Conservation (phyloP, 441 rosid genomes). For the Erysimum pusillum region DNA sequence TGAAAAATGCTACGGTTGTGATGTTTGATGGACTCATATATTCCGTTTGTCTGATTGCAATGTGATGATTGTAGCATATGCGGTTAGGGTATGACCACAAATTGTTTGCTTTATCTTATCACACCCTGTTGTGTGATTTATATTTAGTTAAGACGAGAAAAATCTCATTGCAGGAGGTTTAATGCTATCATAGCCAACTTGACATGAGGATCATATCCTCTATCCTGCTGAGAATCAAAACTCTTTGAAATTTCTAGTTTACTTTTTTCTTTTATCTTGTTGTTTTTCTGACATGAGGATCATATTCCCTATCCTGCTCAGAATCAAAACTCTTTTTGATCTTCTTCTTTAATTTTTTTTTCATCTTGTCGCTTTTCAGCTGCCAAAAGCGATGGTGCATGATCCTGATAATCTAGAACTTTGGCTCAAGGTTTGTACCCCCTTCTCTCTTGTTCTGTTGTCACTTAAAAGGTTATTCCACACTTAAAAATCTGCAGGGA, state of each 20-base stretch:
- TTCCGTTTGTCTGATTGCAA: background rate
- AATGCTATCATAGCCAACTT: slow-evolving; percentile 6
- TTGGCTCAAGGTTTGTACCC: slow-evolving; percentile 78
- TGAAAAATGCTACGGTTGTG: slow-evolving; percentile 10
- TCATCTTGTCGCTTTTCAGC: slow-evolving; percentile 51
- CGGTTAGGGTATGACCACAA: background rate
- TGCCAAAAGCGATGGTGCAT: slow-evolving; percentile 66
- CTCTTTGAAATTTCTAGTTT: background rate
- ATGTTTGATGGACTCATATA: background rate
- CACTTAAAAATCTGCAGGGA: background rate
- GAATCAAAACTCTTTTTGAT: background rate
- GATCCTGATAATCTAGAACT: slow-evolving; percentile 88
- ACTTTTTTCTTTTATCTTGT: slow-evolving; percentile 16
- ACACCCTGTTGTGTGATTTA: background rate
- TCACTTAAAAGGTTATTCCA: background rate
- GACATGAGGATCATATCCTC: slow-evolving; percentile 15
- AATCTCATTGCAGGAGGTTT: slow-evolving; percentile 9
- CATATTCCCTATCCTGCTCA: background rate
- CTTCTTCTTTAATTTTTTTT: slow-evolving; percentile 7
- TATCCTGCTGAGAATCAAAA: background rate
- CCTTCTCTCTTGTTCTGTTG: background rate
- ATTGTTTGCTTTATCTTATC: slow-evolving; percentile 16
- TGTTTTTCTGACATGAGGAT: slow-evolving; percentile 16
- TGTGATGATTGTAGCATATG: background rate
- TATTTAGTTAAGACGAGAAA: slow-evolving; percentile 1